A percentile compares a stretch with the other conserved stretches of the same genome.
Conservation (phyloP, 75 land plant genomes). For the Cryptomeria japonica region DNA sequence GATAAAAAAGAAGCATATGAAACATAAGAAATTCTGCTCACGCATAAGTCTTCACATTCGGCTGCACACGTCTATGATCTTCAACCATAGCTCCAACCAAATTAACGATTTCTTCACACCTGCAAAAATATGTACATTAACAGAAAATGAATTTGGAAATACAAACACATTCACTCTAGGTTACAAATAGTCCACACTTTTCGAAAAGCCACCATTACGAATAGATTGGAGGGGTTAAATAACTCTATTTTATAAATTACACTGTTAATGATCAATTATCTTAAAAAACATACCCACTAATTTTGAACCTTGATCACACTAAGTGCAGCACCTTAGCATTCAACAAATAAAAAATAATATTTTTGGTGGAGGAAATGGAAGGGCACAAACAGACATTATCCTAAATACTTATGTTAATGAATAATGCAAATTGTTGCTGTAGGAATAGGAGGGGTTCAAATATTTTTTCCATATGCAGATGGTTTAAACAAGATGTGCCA, state of each 20-base stretch:
- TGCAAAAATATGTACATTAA: conserved; percentile 17
- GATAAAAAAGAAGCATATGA: neutral
- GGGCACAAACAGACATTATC: neutral
- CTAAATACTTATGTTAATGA: no score
- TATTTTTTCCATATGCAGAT: no score
- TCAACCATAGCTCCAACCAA: conserved; percentile 96
- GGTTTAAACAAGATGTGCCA: neutral
- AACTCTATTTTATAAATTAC: neutral
- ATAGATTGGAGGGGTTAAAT: neutral
- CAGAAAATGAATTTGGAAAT: neutral
- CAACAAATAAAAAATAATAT: neutral
- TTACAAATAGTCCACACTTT: neutral
- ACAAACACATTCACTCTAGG: neutral
- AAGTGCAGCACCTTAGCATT: neutral
- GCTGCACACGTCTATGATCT: conserved; percentile 78
- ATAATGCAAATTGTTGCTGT: neutral
- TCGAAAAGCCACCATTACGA: neutral
- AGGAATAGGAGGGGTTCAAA: neutral
- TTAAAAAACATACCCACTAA: neutral
- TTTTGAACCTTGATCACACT: neutral
- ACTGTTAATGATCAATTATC: neutral
- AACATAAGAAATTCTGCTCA: conserved; percentile 32
- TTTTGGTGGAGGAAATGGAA: neutral
- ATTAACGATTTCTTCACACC: conserved; percentile 85
- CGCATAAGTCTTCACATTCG: conserved; percentile 91